Conservation (phyloP, 208 protist genomes). For the Acanthamoeba sp. region DNA sequence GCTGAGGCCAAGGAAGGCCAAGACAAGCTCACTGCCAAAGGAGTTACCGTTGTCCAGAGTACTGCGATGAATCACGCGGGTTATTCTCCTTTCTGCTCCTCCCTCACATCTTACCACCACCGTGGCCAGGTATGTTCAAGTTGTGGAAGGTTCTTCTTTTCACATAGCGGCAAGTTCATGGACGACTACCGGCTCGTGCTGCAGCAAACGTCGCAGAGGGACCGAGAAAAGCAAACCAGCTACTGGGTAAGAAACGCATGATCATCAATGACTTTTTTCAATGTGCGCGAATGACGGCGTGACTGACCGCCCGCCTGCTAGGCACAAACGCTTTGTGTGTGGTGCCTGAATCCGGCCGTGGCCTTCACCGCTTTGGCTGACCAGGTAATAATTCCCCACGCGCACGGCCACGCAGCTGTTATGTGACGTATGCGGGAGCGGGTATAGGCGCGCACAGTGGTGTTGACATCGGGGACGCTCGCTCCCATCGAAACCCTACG, state of each 20-base stretch:
- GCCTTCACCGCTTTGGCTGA: conserved; percentile 78
- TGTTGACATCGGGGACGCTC: conserved; percentile 97
- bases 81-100: not conserved
- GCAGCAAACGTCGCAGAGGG: conserved; percentile 34
- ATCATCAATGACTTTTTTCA: not conserved
- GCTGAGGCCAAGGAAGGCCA: conserved; percentile 34
- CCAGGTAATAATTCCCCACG: not conserved
- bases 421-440: too few relatives aligned
- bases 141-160: conserved; percentile 67
- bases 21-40: conserved; percentile 23
- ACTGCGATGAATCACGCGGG: not conserved
- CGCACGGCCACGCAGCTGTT: too few relatives aligned
- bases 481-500: conserved; percentile 93
- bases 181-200: conserved; percentile 62
- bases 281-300: not conserved
- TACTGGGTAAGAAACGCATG: conserved; percentile 3
- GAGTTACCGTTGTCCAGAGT: not conserved
- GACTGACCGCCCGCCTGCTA: not conserved
- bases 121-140: conserved; percentile 44
- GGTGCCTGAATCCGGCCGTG: conserved; percentile 85
- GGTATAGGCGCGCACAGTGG: conserved; percentile 84
- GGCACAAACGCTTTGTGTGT: conserved; percentile 74
- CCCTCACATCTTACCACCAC: too few relatives aligned
- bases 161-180: conserved; percentile 48
- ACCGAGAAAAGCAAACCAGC: conserved; percentile 51